Percentiles rank a stretch among this genome's conserved stretches.
Evolutionary conservation across 257 asterid genomes (phyloP).

Genomic region (Echites panduratus): DNA sequence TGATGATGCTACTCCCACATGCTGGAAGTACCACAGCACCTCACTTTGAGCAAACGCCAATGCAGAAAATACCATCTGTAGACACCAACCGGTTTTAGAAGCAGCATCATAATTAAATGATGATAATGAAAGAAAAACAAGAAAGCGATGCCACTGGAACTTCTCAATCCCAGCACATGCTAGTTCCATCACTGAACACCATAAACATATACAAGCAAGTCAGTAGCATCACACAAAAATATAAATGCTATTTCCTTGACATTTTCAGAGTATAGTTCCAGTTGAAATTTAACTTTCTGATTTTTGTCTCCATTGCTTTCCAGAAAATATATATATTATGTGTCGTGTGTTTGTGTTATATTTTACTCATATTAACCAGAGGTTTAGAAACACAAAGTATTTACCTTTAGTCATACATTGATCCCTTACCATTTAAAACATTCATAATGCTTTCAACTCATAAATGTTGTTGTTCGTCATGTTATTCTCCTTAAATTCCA

Average conservation of each 20-base stretch:
- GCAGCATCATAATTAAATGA: neutral
- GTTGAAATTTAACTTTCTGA: too few relatives aligned
- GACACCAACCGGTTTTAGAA: conserved; percentile 27
- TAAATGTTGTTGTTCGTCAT: neutral
- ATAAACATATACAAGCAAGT: neutral
- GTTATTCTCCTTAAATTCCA: neutral
- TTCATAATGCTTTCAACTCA: neutral
- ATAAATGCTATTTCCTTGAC: neutral
- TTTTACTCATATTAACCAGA: neutral
- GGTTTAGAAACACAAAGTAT: neutral
- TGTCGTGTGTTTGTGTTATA: too few relatives aligned
- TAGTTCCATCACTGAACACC: neutral
- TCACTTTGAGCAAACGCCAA: conserved; percentile 96
- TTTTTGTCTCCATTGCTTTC: neutral
- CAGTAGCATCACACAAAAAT: neutral
- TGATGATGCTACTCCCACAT: conserved; percentile 75
- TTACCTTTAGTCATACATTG: neutral
- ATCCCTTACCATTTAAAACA: neutral
- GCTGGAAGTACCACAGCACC: conserved; percentile 95
- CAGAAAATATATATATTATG: too few relatives aligned
- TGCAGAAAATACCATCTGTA: conserved; percentile 98
- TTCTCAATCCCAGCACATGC: neutral
- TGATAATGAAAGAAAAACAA: neutral
- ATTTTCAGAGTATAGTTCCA: neutral
- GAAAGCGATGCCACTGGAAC: neutral